Conservation (phyloP, 1,139 yeast species). For the Pichia sp. region DNA sequence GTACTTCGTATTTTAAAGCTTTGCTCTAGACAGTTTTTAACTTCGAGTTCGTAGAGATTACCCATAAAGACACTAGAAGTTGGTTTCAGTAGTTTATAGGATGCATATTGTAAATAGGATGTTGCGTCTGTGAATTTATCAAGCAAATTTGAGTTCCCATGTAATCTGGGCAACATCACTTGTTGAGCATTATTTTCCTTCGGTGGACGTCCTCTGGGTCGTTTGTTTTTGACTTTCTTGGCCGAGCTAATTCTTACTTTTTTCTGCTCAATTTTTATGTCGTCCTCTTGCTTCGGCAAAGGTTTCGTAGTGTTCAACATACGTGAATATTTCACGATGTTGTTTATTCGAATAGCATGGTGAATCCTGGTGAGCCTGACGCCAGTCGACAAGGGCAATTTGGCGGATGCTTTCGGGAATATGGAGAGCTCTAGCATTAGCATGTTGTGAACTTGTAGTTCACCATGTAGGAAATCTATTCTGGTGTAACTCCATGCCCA, state of each 20-base stretch:
- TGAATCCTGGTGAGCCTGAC: slow-evolving; percentile 3
- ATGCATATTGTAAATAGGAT: slow-evolving; percentile 34
- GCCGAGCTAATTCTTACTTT: not conserved
- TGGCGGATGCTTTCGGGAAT: not conserved
- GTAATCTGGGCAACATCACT: not conserved
- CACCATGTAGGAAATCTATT: not conserved
- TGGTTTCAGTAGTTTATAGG: slow-evolving; percentile 29
- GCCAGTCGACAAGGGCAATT: not conserved
- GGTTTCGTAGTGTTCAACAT: slow-evolving; percentile 4
- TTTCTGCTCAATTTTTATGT: not conserved
- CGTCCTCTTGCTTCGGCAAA: not conserved
- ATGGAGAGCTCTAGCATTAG: slow-evolving; percentile 11
- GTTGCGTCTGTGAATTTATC: slow-evolving; percentile 9
- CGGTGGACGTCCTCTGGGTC: slow-evolving; percentile 16
- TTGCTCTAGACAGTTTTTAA: slow-evolving; percentile 43
- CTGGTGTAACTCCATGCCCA: not conserved
- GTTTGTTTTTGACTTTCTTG: slow-evolving; percentile 1
- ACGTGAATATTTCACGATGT: slow-evolving; percentile 6
- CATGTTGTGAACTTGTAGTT: slow-evolving; percentile 2
- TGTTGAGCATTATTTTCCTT: not conserved
- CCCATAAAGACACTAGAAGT: slow-evolving; percentile 59
- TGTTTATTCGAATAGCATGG: slow-evolving; percentile 5
- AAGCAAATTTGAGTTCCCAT: not conserved
- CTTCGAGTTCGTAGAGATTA: slow-evolving; percentile 60
- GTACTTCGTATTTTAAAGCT: slow-evolving; percentile 38